Conservation (phyloP, 2,329 filamentous ascomycete species). For the Cytospora piceicola region DNA sequence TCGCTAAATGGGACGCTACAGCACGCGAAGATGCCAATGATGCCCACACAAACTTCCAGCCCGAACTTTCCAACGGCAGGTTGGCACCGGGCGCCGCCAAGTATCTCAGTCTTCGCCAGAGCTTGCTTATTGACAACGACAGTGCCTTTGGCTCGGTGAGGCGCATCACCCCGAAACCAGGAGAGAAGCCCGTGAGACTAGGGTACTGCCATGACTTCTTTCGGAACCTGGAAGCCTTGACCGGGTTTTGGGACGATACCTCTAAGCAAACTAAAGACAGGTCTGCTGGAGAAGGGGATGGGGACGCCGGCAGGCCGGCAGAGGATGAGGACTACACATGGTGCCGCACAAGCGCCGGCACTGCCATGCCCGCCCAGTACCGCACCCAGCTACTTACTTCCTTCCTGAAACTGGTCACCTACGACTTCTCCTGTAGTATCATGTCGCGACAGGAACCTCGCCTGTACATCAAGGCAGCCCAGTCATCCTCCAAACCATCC, state of each 20-base stretch:
- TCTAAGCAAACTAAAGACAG: slow-evolving; percentile 41
- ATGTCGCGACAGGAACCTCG: slow-evolving; percentile 62
- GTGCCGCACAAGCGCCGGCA: slow-evolving; percentile 54
- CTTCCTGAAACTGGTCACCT: slow-evolving; percentile 67
- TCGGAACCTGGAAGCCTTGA: slow-evolving; percentile 63
- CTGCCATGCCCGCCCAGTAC: slow-evolving; percentile 61
- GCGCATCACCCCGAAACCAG: slow-evolving; percentile 58
- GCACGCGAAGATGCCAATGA: slow-evolving; percentile 54
- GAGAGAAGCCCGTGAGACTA: slow-evolving; percentile 57
- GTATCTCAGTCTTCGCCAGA: slow-evolving; percentile 61
- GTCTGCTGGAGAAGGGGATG: slow-evolving; percentile 29
- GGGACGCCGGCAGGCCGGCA: slow-evolving; percentile 23
- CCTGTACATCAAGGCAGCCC: slow-evolving; percentile 54
- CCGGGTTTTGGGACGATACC: slow-evolving; percentile 65
- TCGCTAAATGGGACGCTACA: slow-evolving; percentile 55
- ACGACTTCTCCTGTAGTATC: slow-evolving; percentile 68
- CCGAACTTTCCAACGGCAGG: slow-evolving; percentile 55
- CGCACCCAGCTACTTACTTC: slow-evolving; percentile 61
- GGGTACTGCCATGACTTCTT: slow-evolving; percentile 70
- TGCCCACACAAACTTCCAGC: slow-evolving; percentile 53
- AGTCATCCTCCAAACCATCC: slow-evolving; percentile 34
- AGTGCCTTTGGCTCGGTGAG: slow-evolving; percentile 65
- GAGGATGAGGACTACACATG: slow-evolving; percentile 33
- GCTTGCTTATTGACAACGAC: slow-evolving; percentile 60
- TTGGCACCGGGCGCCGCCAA: slow-evolving; percentile 60